These are phyloP conservation scores for Cercospora citrullina DNA, from an alignment of 2,329 filamentous ascomycete species.

Conservation along the genomic window DNA sequence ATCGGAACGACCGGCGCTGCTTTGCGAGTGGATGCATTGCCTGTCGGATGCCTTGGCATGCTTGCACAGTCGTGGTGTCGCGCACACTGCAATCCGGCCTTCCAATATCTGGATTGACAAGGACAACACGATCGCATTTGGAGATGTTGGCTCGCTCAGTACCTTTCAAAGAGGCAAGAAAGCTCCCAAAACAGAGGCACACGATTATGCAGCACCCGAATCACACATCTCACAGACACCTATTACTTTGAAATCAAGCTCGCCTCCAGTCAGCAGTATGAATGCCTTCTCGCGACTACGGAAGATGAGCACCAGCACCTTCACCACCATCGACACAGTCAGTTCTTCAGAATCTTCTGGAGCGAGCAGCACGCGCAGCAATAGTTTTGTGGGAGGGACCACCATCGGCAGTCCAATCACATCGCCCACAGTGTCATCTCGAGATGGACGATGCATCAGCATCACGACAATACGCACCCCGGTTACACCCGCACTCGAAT, in stretches of 20 bases:
- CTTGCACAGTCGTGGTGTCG: slow-evolving; percentile 63
- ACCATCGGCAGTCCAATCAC: slow-evolving; percentile 29
- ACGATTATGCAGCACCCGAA: slow-evolving; percentile 74
- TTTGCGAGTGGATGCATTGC: slow-evolving; percentile 76
- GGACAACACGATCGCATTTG: slow-evolving; percentile 66
- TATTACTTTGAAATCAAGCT: slow-evolving; percentile 38
- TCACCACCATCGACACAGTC: slow-evolving; percentile 27
- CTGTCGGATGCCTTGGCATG: slow-evolving; percentile 67
- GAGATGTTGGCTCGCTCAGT: slow-evolving; percentile 56
- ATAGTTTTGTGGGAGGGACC: slow-evolving; percentile 29
- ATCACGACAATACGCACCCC: slow-evolving; percentile 26
- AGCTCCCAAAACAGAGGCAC: slow-evolving; percentile 65
- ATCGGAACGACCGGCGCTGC: slow-evolving; percentile 57
- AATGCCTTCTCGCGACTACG: slow-evolving; percentile 34
- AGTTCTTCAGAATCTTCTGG: slow-evolving; percentile 37
- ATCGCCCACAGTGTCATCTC: slow-evolving; percentile 21
- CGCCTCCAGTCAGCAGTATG: slow-evolving; percentile 34
- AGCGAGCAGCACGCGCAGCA: slow-evolving; percentile 35
- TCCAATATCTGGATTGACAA: slow-evolving; percentile 68
- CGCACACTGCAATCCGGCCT: slow-evolving; percentile 69
- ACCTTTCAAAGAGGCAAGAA: slow-evolving; percentile 56
- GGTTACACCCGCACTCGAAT: slow-evolving; percentile 21
- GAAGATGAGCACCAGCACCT: slow-evolving; percentile 33
- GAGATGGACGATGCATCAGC: slow-evolving; percentile 30
- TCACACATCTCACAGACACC: slow-evolving; percentile 51